Percentiles rank a stretch among this genome's conserved stretches.
phyloP scores from a whole-genome alignment of 495 filamentous ascomycete species.

The Penicillium egyptiacum region DNA sequence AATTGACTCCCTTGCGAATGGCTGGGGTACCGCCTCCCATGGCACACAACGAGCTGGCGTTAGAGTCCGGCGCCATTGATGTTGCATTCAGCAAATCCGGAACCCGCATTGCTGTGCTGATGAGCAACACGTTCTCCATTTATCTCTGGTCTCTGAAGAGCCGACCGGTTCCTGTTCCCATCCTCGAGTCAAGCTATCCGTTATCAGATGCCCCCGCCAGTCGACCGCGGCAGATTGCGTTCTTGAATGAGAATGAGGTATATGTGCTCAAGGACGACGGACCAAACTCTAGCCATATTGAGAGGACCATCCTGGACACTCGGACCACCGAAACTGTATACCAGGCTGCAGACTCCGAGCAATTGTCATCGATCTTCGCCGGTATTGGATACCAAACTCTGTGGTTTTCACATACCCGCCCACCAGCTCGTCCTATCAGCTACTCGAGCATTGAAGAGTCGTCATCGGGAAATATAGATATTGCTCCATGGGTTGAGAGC shows the following conservation, averaged over 20 bases:
- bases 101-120: slow-evolving; percentile 70
- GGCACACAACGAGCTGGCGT: slow-evolving; percentile 71
- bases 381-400: slow-evolving; percentile 38
- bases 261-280: slow-evolving; percentile 39
- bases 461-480: slow-evolving; percentile 19
- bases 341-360: slow-evolving; percentile 35
- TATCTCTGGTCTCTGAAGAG: slow-evolving; percentile 63
- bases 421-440: slow-evolving; percentile 26
- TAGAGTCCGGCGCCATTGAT: slow-evolving; percentile 66
- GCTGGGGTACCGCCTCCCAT: slow-evolving; percentile 92
- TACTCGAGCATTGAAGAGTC: slow-evolving; percentile 35
- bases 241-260: slow-evolving; percentile 47
- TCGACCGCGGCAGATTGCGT: slow-evolving; percentile 45
- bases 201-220: slow-evolving; percentile 37
- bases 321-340: slow-evolving; percentile 34
- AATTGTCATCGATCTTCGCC: slow-evolving; percentile 42
- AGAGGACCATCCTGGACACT: slow-evolving; percentile 42
- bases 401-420: slow-evolving; percentile 42
- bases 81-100: slow-evolving; percentile 68
- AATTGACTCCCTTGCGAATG: slow-evolving; percentile 79
- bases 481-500: slow-evolving; percentile 31
- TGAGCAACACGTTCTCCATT: slow-evolving; percentile 59
- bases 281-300: slow-evolving; percentile 37
- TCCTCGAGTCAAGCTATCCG: slow-evolving; percentile 48
- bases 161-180: slow-evolving; percentile 43